These are phyloP conservation scores for Hibiscus tridactylites DNA, from an alignment of 345 rosid species.

Conservation along the genomic window DNA sequence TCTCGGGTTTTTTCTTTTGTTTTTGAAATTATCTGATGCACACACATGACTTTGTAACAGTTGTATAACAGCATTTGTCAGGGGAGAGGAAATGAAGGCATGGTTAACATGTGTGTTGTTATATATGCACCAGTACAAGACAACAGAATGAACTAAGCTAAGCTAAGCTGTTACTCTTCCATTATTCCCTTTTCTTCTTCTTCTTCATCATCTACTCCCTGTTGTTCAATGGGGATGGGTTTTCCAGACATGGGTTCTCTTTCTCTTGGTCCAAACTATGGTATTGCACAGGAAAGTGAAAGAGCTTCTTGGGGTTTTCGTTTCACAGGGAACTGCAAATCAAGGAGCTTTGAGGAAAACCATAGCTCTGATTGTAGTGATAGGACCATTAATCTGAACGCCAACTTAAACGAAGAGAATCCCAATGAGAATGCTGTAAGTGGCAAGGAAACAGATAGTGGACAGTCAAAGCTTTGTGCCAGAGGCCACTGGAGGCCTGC, in stretches of 20 bases:
- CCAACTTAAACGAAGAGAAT: conserved; percentile 24
- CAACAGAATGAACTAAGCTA: conserved; percentile 8
- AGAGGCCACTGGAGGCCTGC: conserved; percentile 99
- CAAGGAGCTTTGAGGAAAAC: conserved; percentile 11
- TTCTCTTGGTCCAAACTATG: conserved; percentile 28
- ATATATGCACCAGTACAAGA: conserved; percentile 18
- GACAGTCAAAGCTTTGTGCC: conserved; percentile 69
- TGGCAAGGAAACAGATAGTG: conserved; percentile 45
- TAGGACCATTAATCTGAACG: conserved; percentile 19
- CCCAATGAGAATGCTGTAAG: conserved; percentile 14
- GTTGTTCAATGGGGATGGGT: conserved; percentile 21
- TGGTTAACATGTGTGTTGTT: conserved; percentile 19
- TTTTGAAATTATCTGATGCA: background rate
- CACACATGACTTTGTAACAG: conserved; percentile 36
- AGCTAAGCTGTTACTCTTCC: background rate
- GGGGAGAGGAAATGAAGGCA: conserved; percentile 27
- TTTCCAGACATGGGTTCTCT: conserved; percentile 42
- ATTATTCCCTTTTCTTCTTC: conserved; percentile 5
- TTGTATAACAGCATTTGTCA: conserved; percentile 42
- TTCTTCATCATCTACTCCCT: background rate
- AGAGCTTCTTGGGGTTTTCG: conserved; percentile 33
- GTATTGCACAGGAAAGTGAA: conserved; percentile 18
- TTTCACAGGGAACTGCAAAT: conserved; percentile 20
- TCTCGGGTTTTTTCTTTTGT: background rate
- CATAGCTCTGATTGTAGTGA: conserved; percentile 24